These are phyloP conservation scores for Aureobasidium sp. DNA, from an alignment of 2,329 filamentous ascomycete genomes.

Conservation along the genomic window DNA sequence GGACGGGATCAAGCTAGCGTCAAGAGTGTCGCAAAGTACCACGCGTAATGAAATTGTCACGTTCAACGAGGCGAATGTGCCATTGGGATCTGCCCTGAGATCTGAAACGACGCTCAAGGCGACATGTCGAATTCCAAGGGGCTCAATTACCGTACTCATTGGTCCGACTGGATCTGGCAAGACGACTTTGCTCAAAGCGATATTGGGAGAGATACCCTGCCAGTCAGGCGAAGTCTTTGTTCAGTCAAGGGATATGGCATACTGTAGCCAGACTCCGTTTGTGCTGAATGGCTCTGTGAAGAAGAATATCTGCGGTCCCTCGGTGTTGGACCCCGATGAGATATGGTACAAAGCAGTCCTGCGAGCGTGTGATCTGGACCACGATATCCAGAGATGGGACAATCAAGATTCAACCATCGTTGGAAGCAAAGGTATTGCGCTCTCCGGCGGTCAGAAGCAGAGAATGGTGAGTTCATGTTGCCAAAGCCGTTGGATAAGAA, in stretches of 20 bases:
- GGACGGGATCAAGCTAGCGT: no score
- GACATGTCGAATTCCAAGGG: no score
- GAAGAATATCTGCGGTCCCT: background rate
- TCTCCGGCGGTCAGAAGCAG: background rate
- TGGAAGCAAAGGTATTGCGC: background rate
- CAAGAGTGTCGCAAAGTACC: no score
- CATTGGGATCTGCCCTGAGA: no score
- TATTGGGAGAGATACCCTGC: background rate
- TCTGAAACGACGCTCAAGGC: no score
- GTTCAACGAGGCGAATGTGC: no score
- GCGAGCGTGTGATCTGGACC: background rate
- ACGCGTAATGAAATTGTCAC: no score
- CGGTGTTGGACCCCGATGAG: background rate
- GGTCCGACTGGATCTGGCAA: background rate
- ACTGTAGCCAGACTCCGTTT: no score
- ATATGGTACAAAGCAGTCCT: background rate
- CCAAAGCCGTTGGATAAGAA: background rate
- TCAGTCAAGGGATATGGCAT: no score
- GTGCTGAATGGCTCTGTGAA: no score
- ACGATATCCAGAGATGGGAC: background rate
- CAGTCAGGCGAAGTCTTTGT: background rate
- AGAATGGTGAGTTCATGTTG: background rate
- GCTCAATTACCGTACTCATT: no score
- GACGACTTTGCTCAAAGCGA: background rate
- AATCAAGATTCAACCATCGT: background rate